phyloP scores from a whole-genome alignment of 2,329 filamentous ascomycete genomes.

The Myriosclerotinia duriaeana region DNA sequence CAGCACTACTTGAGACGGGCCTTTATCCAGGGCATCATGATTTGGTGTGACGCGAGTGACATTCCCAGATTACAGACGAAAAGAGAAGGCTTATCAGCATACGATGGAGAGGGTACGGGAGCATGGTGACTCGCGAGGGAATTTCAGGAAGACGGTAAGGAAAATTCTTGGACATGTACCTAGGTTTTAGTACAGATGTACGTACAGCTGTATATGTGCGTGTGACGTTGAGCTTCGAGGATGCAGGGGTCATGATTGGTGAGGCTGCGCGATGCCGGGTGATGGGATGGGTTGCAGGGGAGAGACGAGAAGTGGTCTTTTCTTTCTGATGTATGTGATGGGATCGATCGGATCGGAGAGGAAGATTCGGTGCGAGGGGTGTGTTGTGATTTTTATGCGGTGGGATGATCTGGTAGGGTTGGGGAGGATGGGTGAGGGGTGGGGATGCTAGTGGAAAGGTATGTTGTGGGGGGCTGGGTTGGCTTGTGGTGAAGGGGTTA shows the following conservation, averaged over 20 bases:
- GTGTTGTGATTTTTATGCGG: conserved; percentile 7
- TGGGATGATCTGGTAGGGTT: neutral
- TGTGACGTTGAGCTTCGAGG: conserved; percentile 10
- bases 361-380: conserved; percentile 19
- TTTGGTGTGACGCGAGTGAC: conserved; percentile 5
- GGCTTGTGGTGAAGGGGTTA: neutral
- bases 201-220: neutral
- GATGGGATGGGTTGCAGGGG: neutral
- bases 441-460: neutral
- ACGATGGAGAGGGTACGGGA: neutral
- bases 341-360: conserved; percentile 23
- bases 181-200: neutral
- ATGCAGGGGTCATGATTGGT: conserved; percentile 6
- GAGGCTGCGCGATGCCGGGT: conserved; percentile 5
- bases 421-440: conserved; percentile 12
- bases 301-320: conserved; percentile 10
- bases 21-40: neutral
- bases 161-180: neutral
- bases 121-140: neutral
- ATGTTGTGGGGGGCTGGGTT: conserved; percentile 5
- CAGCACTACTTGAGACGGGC: neutral
- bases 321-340: conserved; percentile 16
- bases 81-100: neutral
- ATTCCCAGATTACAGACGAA: conserved; percentile 7
- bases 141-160: neutral